Evolutionary conservation across 1,139 yeast species (phyloP), one percentile per base, ranked within the genome.

Genomic region (Petasospora rhodanensis): DNA sequence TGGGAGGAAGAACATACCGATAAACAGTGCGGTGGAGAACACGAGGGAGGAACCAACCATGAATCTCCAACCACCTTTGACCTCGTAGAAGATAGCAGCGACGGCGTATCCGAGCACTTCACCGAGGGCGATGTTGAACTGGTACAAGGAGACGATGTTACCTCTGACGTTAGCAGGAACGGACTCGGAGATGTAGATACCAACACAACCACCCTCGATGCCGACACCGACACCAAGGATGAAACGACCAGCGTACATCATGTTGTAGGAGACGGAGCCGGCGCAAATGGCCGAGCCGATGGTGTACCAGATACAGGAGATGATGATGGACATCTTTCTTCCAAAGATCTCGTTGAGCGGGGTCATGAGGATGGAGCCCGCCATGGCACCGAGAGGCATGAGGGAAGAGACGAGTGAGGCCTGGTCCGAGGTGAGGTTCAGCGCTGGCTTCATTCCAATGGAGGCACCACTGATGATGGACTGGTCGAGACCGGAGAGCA

Each of bases 361-460:
- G 4, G 74, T 63, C 59, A 70, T 60, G 37, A 68, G 46, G 14
- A 71, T 58, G 28, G 73, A 63, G 28, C 77, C 76, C 24, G 64
- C 65, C 54, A 70, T 62, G 22, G 79, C 81, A 41, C 81, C 81
- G 29, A 75, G 56, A 14, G 81, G 81, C 77, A 75, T 73, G 38
- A 73, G 62, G 22, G 78, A 62, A 8, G 73, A 64, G 13, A 74
- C 70, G 38, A 75, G 60, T 7, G 68, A 66, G 22, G 58, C 54
- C 45, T 71, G 58, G 40, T 55, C 55, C 7, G 54, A 37, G n/a
- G 59, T 46, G 26, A 70, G 51, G 14, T 49, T 24, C 23, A 70
- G 56, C 18, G 59, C 62, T 4, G 53, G 52, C n/a, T 59, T 61
- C 66, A 75, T 66, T 17, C 71, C 72, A 35, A 71, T 59, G 26